These are phyloP conservation scores for Nannochloris sp. DNA, from an alignment of 139 green algal genomes.

Conservation along the genomic window DNA sequence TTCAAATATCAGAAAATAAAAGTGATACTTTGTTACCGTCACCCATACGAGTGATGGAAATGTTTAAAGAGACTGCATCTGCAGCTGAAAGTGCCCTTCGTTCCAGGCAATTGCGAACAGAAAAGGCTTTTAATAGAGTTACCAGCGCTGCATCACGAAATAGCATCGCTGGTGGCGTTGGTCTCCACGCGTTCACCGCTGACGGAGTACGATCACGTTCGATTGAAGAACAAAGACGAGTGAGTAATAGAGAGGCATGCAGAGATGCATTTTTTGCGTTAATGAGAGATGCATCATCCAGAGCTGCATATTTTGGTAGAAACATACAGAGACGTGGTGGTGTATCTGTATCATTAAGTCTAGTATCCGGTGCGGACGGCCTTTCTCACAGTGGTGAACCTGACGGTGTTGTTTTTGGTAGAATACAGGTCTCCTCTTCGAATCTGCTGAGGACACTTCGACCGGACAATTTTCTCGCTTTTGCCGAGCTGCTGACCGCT, in stretches of 20 bases:
- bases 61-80: too few species aligned
- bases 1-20: not conserved
- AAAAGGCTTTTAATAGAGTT: conserved; percentile 14
- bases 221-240: conserved; percentile 42
- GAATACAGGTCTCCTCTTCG: conserved; percentile 22
- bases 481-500: conserved; percentile 52
- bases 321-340: not conserved
- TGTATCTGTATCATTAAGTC: not conserved
- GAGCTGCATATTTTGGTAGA: not conserved
- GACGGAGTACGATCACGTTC: conserved; percentile 5
- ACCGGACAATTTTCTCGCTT: conserved; percentile 42
- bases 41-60: not conserved
- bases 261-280: conserved; percentile 44
- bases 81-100: not conserved
- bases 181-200: conserved; percentile 20
- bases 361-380: not conserved
- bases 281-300: conserved; percentile 27
- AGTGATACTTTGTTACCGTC: not conserved
- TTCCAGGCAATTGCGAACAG: conserved; percentile 1
- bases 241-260: conserved; percentile 49
- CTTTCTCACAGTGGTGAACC: not conserved
- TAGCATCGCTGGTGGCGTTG: not conserved
- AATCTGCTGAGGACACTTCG: conserved; percentile 40
- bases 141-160: conserved; percentile 2
- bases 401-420: conserved; percentile 15